Base-by-base conservation (phyloP, 306 rosid genomes). In the Cicer cuneatum region DNA sequence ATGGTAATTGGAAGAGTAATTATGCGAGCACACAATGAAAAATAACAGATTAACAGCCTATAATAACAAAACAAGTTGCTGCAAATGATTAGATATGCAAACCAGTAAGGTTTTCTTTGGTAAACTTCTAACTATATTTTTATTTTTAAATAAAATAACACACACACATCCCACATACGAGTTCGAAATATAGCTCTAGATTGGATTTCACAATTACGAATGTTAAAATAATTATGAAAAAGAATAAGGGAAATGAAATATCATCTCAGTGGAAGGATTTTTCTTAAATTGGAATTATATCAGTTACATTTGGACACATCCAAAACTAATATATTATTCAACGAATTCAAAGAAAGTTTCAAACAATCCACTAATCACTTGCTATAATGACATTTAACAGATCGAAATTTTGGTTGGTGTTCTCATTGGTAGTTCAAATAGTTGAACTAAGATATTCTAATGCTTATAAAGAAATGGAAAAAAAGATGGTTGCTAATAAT, bases 1-100 rank as follows among this genome's bases (percentile, higher is more conserved):
- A 33, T 51, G 56, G 65, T 37, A 75, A 61, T 66, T 79, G 63
- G 49, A 54, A 57, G 57, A 75, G 63, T 42, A 64, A 54, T 41
- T 43, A 77, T 37, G 58, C 54, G 11, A 24, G 33, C 35, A 29
- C 70, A 38, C 46, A 29, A 16, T 62, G 62, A 29, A 62, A 38
- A 54, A 37, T 29, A 63, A 52, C 33, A n/a, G 46, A 35, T 39
- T 48, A 46, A 46, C 48, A 3, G 35, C 35, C 35, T 29, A 29
- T 3, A 29, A 29, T 43, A 43, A 43, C 13, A 0, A 46, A 46
- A 10, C 48, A 29, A 29, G 35, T 29, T 29, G 35, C 35, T 29
- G 35, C 35, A 29, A 29, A 29, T 29, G 35, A 29, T 29, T 29
- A 29, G 35, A 29, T 29, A 29, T 4, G 35, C 35, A 29, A 29